Evolutionary conservation across 2,329 filamentous ascomycete species (phyloP), one percentile per base, ranked within the genome.

Genomic region (Aspergillus sp.): DNA sequence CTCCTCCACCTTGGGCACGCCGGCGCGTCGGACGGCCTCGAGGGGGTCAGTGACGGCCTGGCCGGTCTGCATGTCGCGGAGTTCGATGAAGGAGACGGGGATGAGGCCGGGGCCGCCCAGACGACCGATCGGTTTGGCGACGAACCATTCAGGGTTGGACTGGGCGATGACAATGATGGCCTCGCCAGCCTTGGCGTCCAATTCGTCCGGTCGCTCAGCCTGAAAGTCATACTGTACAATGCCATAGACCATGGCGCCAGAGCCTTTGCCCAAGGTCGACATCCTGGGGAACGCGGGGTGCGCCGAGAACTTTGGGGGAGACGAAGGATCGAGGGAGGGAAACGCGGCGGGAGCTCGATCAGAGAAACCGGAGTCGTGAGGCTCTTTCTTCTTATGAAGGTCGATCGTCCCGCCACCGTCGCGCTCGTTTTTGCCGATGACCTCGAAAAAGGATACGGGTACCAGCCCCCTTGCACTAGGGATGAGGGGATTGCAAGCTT

Each of bases 71-170:
- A 97, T 96, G 71, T 97, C 94, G 69, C 91, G 83, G 62, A 99
- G 93, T 74, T 99, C 91, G 62, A 99, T 90, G 70, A 96, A 97
- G 0, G 92, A 95, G 29, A 97, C 93, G 2, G 94, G 94, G 60
- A 99, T 97, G 63, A 99, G 76, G 38, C 94, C 94, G 1, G 94
- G 94, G 1, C 94, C 94, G 41, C 94, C 94, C n/a, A 99, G 80
- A 60, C 94, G 83, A 57, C 92, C 93, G 69, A 99, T 99, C n/a
- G 94, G 94, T 75, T 99, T 99, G 47, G 94, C 94, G 56, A 99
- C 93, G 67, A 97, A 97, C 94, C 94, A 99, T 73, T 99, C 94
- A 4, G 93, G 91, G 66, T 97, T 97, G 5, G 93, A 97, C 72
- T 97, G 94, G 42, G 94, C 94, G 69, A 97, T 97, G 50, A 99